Evolutionary conservation across 768 basidiomycete genomes (phyloP).

Genomic region (Hemileccinum impolitum): DNA sequence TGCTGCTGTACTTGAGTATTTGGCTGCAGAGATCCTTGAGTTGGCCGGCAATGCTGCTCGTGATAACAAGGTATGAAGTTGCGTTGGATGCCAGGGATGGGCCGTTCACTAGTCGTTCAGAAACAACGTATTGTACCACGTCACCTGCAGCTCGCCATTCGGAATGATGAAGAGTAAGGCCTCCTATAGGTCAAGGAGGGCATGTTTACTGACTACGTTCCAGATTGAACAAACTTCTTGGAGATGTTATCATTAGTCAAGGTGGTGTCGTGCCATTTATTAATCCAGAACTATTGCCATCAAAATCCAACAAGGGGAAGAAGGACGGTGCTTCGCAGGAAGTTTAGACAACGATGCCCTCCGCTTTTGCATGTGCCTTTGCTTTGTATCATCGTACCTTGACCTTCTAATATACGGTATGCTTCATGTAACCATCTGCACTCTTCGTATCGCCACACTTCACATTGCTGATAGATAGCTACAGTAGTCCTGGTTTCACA

Average conservation of each 20-base stretch:
- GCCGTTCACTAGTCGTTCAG: slow-evolving; percentile 11
- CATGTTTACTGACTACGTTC: not conserved
- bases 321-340: slow-evolving; percentile 50
- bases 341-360: slow-evolving; percentile 32
- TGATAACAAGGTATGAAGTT: slow-evolving; percentile 53
- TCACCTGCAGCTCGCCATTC: slow-evolving; percentile 71
- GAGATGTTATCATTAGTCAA: slow-evolving; percentile 66
- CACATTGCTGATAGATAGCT: not conserved
- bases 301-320: slow-evolving; percentile 45
- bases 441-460: not conserved
- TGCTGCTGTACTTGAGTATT: slow-evolving; percentile 83
- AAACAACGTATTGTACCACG: slow-evolving; percentile 81
- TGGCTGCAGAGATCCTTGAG: slow-evolving; percentile 84
- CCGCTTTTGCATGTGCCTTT: slow-evolving; percentile 6
- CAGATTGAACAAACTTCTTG: slow-evolving; percentile 56
- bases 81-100: not conserved
- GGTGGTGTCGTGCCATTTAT: slow-evolving; percentile 76
- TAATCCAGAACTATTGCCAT: slow-evolving; percentile 45
- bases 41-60: slow-evolving; percentile 77
- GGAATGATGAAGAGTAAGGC: slow-evolving; percentile 69
- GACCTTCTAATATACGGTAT: slow-evolving; percentile 31
- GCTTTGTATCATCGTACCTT: slow-evolving; percentile 24
- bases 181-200: not conserved
- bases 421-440: slow-evolving; percentile 18
- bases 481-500: not conserved